Conservation (phyloP, 2,329 filamentous ascomycete species). For the Fusarium continuum region DNA sequence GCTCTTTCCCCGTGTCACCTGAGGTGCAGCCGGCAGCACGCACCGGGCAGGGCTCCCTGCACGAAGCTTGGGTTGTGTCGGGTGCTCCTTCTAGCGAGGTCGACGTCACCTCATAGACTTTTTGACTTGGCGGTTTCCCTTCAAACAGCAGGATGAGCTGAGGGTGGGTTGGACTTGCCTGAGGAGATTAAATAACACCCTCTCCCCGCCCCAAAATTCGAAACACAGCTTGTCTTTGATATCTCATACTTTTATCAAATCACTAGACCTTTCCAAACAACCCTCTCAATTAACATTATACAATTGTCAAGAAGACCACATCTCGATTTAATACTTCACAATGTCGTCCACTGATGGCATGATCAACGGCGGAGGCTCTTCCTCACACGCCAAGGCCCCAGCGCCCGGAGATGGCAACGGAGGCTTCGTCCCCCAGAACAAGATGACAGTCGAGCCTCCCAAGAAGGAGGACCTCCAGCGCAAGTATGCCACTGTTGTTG, state of each 20-base stretch:
- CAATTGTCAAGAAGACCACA: neutral
- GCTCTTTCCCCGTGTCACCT: conserved; percentile 32
- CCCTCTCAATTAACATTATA: neutral
- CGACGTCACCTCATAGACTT: conserved; percentile 34
- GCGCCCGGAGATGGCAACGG: conserved; percentile 33
- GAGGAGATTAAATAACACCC: conserved; percentile 31
- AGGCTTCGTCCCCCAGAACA: conserved; percentile 61
- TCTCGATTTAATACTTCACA: conserved; percentile 1
- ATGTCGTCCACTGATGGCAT: conserved; percentile 35
- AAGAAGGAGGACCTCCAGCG: conserved; percentile 85
- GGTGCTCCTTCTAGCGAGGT: conserved; percentile 8
- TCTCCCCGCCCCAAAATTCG: conserved; percentile 14
- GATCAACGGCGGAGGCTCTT: conserved; percentile 44
- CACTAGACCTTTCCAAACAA: neutral
- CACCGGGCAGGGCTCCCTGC: conserved; percentile 1
- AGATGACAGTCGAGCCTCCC: conserved; percentile 81
- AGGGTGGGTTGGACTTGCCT: conserved; percentile 6
- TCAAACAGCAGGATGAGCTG: conserved; percentile 9
- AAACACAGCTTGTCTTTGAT: conserved; percentile 7
- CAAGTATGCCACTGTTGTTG: conserved; percentile 74
- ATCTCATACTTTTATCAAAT: neutral
- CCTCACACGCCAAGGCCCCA: conserved; percentile 46
- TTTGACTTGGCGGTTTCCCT: conserved; percentile 21
- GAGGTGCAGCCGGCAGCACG: conserved; percentile 9
- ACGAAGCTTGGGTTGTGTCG: conserved; percentile 12